phyloP scores from a whole-genome alignment of 345 rosid genomes.

The Citrus reticulata region DNA sequence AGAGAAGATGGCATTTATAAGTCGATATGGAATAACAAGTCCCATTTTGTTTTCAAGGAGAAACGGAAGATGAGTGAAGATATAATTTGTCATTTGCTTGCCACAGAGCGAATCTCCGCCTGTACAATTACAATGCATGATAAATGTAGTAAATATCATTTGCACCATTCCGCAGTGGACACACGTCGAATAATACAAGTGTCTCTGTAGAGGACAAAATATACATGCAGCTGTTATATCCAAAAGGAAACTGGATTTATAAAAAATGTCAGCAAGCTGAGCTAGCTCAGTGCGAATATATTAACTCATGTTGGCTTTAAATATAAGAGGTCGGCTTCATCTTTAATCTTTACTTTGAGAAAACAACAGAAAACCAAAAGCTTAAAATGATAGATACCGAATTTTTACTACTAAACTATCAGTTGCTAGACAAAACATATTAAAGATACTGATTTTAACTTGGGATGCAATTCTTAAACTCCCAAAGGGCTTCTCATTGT shows the following conservation, averaged over 20 bases:
- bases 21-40: neutral
- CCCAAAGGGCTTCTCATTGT: neutral
- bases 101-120: neutral
- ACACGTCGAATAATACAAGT: neutral
- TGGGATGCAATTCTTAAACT: neutral
- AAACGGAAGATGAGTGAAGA: neutral
- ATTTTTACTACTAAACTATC: neutral
- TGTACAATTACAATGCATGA: neutral
- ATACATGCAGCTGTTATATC: neutral
- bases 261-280: neutral
- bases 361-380: neutral
- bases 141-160: neutral
- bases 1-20: constrained; percentile 3
- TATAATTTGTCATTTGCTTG: neutral
- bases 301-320: neutral
- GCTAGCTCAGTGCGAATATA: neutral
- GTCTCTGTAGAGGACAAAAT: neutral
- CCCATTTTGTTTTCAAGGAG: neutral
- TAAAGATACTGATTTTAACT: neutral
- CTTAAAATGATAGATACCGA: neutral
- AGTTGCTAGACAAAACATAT: neutral
- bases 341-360: neutral
- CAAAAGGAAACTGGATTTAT: too few relatives aligned
- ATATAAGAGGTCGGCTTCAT: neutral
- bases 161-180: neutral